phyloP scores from a whole-genome alignment of 805 yeast genomes.

The Saturnispora kantuleensis region DNA sequence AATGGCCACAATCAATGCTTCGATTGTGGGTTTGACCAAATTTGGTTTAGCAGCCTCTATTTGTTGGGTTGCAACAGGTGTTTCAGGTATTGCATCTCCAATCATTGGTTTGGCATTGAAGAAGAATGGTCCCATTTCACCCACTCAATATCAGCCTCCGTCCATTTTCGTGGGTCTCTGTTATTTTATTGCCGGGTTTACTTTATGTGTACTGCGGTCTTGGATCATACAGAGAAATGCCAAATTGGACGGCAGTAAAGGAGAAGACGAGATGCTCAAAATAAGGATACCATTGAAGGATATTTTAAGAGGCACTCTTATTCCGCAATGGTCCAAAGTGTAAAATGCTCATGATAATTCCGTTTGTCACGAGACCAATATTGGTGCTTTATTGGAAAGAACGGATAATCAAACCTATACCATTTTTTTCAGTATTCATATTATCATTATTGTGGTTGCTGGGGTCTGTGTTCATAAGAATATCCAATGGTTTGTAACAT shows the following conservation, averaged over 20 bases:
- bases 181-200: constrained; percentile 36
- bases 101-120: constrained; percentile 49
- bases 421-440: too few relatives aligned
- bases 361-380: too few relatives aligned
- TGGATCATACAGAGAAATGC: constrained; percentile 44
- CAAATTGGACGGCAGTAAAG: constrained; percentile 11
- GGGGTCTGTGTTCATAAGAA: too few relatives aligned
- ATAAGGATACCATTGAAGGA: constrained; percentile 11
- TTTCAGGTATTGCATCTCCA: constrained; percentile 46
- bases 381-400: not conserved
- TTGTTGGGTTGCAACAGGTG: constrained; percentile 41
- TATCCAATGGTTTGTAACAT: too few relatives aligned
- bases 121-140: constrained; percentile 25
- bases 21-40: constrained; percentile 44
- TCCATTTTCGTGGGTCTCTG: constrained; percentile 51
- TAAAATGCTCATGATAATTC: not conserved
- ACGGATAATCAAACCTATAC: not conserved
- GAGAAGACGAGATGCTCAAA: constrained; percentile 16
- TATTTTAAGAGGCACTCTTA: constrained; percentile 1
- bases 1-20: constrained; percentile 39
- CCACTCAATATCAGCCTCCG: constrained; percentile 42
- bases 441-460: too few relatives aligned
- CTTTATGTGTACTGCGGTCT: constrained; percentile 39
- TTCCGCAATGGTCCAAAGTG: constrained; percentile 12
- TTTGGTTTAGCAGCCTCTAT: constrained; percentile 40